Evolutionary conservation across 495 filamentous ascomycete species (phyloP).

Genomic region (Halenospora varia): DNA sequence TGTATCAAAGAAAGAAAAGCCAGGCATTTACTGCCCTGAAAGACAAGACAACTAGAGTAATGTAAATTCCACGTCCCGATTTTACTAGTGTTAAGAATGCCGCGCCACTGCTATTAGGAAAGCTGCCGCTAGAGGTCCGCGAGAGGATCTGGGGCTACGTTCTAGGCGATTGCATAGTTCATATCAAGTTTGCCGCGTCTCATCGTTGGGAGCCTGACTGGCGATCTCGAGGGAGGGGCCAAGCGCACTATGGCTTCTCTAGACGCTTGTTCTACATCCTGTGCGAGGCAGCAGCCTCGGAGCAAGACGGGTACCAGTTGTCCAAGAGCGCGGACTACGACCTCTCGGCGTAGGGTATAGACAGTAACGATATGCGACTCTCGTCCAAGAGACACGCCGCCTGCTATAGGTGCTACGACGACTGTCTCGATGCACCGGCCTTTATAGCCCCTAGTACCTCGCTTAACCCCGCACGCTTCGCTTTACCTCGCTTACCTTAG

Average conservation of each 20-base stretch:
- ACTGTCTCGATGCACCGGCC: constrained; percentile 1
- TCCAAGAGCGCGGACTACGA: neutral
- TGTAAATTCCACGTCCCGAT: neutral
- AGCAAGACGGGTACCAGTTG: neutral
- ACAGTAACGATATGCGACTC: neutral
- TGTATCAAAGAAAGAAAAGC: neutral
- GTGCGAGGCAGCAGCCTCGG: neutral
- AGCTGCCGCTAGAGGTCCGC: neutral
- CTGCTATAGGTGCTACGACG: neutral
- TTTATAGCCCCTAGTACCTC: no score
- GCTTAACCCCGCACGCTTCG: no score
- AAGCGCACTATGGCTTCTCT: neutral
- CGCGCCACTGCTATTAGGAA: constrained; percentile 1
- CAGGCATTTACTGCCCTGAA: constrained; percentile 1
- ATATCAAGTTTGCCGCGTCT: constrained; percentile 1
- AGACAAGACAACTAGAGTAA: neutral
- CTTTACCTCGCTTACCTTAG: no score
- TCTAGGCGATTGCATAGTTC: neutral
- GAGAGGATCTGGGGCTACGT: neutral
- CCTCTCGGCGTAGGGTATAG: neutral
- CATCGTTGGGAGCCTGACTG: constrained; percentile 1
- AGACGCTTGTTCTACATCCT: neutral
- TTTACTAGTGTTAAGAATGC: neutral
- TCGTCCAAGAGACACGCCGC: neutral
- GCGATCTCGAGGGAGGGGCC: neutral